Percentiles rank a stretch among this genome's conserved stretches.
phyloP scores from a whole-genome alignment of 2,329 filamentous ascomycete genomes.

The Colletotrichum godetiae region DNA sequence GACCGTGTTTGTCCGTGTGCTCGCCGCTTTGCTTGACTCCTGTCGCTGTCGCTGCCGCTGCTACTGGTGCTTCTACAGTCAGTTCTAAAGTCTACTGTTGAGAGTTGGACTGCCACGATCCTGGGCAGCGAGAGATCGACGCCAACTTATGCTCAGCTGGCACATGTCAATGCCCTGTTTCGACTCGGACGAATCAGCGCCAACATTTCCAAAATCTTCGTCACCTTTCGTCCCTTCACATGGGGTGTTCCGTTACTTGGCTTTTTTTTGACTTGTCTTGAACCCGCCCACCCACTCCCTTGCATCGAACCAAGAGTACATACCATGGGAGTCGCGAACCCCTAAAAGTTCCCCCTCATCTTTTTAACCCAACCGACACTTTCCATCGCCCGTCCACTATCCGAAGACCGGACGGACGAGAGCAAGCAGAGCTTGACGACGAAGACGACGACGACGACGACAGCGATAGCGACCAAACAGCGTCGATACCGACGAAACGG shows the following conservation, averaged over 20 bases:
- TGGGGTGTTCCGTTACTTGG: slow-evolving; percentile 10
- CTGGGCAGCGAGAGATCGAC: slow-evolving; percentile 12
- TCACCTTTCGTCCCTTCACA: slow-evolving; percentile 33
- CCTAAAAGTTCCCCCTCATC: slow-evolving; percentile 13
- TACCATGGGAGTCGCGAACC: slow-evolving; percentile 22
- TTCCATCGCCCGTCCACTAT: background rate
- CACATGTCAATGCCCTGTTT: slow-evolving; percentile 37
- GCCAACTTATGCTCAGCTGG: slow-evolving; percentile 25
- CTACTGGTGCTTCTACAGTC: background rate
- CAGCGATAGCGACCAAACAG: background rate
- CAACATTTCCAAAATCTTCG: slow-evolving; percentile 27
- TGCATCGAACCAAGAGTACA: slow-evolving; percentile 15
- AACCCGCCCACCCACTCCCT: slow-evolving; percentile 8
- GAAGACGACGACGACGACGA: background rate
- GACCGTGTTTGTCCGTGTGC: slow-evolving; percentile 3
- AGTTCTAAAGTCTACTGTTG: background rate
- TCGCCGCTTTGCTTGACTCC: background rate
- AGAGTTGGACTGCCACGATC: background rate
- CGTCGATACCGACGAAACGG: background rate
- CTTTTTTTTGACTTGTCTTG: slow-evolving; percentile 16
- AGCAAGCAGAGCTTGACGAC: background rate
- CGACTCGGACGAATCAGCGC: slow-evolving; percentile 33
- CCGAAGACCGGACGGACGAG: background rate
- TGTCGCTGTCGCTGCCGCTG: slow-evolving; percentile 2
- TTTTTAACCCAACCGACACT: background rate